A percentile compares a stretch with the other conserved stretches of the same genome.
Evolutionary conservation across 2,329 filamentous ascomycete species (phyloP).

Genomic region (Simplicillium sp.): DNA sequence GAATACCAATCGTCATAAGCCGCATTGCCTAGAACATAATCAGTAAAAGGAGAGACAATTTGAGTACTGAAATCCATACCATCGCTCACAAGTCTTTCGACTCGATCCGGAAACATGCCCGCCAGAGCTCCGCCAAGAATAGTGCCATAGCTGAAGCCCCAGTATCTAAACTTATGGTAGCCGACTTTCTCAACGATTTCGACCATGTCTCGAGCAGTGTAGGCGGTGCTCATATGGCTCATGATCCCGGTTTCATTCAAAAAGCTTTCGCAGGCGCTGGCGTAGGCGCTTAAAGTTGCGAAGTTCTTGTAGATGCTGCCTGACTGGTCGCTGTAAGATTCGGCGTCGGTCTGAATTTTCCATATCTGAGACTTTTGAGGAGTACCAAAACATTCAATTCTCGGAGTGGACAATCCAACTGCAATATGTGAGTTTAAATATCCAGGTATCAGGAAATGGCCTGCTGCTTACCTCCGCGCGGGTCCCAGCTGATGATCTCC

Average conservation of each 20-base stretch:
- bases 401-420: constrained; percentile 38
- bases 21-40: constrained; percentile 26
- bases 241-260: constrained; percentile 27
- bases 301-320: constrained; percentile 35
- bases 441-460: neutral
- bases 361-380: constrained; percentile 30
- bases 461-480: constrained; percentile 28
- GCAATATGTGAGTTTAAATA: neutral
- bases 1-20: constrained; percentile 46
- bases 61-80: constrained; percentile 19
- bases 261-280: constrained; percentile 30
- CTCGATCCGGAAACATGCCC: constrained; percentile 38
- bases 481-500: constrained; percentile 42
- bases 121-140: constrained; percentile 42
- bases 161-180: constrained; percentile 35
- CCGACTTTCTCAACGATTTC: constrained; percentile 33
- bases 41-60: neutral
- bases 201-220: constrained; percentile 36
- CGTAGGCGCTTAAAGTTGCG: constrained; percentile 30
- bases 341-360: constrained; percentile 29
- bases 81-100: constrained; percentile 41
- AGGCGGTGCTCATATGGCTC: constrained; percentile 31
- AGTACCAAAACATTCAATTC: constrained; percentile 40
- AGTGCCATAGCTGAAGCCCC: constrained; percentile 47
- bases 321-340: constrained; percentile 34